A percentile compares a stretch with the other conserved stretches of the same genome.
Conservation (phyloP, 176 grass and related monocot genomes). For the Olyra latifolia region DNA sequence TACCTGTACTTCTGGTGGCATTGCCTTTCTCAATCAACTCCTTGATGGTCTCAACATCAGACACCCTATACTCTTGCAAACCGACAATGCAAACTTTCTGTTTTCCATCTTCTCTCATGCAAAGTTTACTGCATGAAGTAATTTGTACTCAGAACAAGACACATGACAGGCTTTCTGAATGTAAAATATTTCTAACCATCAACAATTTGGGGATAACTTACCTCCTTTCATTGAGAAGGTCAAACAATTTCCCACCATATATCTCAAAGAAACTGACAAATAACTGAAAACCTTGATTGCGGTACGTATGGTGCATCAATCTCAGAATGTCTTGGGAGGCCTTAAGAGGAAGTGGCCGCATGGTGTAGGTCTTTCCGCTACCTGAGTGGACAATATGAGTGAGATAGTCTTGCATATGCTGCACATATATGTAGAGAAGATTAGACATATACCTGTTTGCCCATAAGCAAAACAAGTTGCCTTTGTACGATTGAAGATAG, state of each 20-base stretch:
- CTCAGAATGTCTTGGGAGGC: constrained; percentile 97
- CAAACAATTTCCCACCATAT: constrained; percentile 96
- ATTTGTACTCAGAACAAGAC: constrained; percentile 14
- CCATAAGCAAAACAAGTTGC: constrained; percentile 99
- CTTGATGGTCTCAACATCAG: constrained; percentile 87
- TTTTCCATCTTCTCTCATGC: constrained; percentile 98
- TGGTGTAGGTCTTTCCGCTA: constrained; percentile 99
- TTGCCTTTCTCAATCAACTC: constrained; percentile 95
- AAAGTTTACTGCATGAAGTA: constrained; percentile 77
- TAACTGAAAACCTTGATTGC: constrained; percentile 93
- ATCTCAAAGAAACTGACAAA: constrained; percentile 99
- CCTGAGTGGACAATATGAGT: constrained; percentile 52
- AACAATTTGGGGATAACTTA: constrained; percentile 32
- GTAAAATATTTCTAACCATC: background rate
- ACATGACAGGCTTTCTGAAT: constrained; percentile 6
- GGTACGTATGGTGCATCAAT: constrained; percentile 87
- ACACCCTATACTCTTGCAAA: constrained; percentile 86
- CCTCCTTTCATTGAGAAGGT: constrained; percentile 96
- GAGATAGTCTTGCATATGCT: constrained; percentile 4
- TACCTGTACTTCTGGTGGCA: constrained; percentile 89
- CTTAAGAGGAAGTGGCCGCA: constrained; percentile 92
- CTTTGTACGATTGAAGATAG: constrained; percentile 94
- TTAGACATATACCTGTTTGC: constrained; percentile 72
- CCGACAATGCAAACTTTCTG: constrained; percentile 99
- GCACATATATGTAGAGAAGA: constrained; percentile 19